Base-by-base conservation (phyloP, 257 asterid genomes). In the Paulownia fortunei region DNA sequence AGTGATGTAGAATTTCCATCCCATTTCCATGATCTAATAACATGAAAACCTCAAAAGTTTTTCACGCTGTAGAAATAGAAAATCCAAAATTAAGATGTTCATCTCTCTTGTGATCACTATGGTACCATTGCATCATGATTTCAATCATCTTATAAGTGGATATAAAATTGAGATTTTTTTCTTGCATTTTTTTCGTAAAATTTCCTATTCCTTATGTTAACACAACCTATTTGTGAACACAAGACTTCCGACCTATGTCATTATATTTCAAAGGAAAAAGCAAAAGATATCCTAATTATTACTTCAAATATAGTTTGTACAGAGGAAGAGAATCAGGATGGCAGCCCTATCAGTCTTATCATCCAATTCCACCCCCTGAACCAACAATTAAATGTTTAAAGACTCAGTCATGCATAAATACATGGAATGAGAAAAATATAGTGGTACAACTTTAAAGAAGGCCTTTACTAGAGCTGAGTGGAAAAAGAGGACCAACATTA, bases 381-480 rank as follows among this genome's bases (percentile, higher is more conserved):
- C n/a, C n/a, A 52, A 32, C 32, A 15, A 2, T 27, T 13, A 24
- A 46, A 8, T 13, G 23, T 68, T 27, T 5, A 16, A 41, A 18
- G 27, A 32, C 63, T 70, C 10, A 44, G 34, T 12, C 67, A 72
- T 72, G 56, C 56, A 51, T 54, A 42, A 39, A 16, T 13, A 54
- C 8, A 51, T 55, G 49, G n/a, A 55, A 60, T 16, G 34, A 51
- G 49, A 74, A 10, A 46, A 30, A 69, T 56, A n/a, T 32, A 42
- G 26, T 44, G 69, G 68, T 41, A 54, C 49, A 80, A 67, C 37
- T 59, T 80, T 41, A 23, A 19, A 49, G 60, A 54, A 63, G 24
- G 7, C 18, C 59, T 63, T 67, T n/a, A 52, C 9, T 10, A 41
- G 32, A 52, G 44, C 62, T 42, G 27, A 65, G 41, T n/a, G 76